Evolutionary conservation across 352 stramenopile genomes (phyloP), one percentile per base, ranked within the genome.

Genomic region (Phytophthora hibernalis): DNA sequence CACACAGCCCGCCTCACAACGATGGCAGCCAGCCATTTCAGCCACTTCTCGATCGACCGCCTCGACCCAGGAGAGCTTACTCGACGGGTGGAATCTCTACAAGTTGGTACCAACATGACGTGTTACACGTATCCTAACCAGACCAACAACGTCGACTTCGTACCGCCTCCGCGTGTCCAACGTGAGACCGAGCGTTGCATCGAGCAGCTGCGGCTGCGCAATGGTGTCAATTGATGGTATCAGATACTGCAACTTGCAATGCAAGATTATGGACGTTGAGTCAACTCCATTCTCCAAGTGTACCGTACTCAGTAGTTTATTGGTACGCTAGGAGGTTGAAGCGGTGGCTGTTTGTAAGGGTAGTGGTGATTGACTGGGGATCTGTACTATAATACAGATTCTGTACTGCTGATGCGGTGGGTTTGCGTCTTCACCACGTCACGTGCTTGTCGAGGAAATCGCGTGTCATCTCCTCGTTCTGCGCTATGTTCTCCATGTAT

Each of bases 401-500:
- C n/a, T n/a, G n/a, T n/a, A 24, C 37, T 22, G n/a, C 38, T 16
- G 37, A 42, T 8, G 35, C 35, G 5, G 35, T 18, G 35, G 5
- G 38, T 21, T 44, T 22, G 38, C 11, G 15, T 11, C 43, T 62
- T 76, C 49, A 81, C 61, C 61, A 88, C 54, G 74, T 82, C 54
- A 89, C 76, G 43, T 76, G 80, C 44, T 71, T 84, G 35, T 87
- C 81, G 21, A 93, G 82, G 54, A 93, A 93, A 57, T 91, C 85
- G 37, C 82, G 80, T 40, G 85, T 86, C 54, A 89, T 79, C 66
- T 91, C 82, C 53, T 93, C 85, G 59, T 87, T 82, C 61, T 88
- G 78, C 35, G 83, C 81, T n/a, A 88, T 76, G 43, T 82, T 92
- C 62, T 91, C 77, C 81, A 92, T 90, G 70, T 93, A 93, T 15